These are phyloP conservation scores for Eimeria brunetti DNA, from an alignment of 169 alveolate genomes.

Conservation along the genomic window DNA sequence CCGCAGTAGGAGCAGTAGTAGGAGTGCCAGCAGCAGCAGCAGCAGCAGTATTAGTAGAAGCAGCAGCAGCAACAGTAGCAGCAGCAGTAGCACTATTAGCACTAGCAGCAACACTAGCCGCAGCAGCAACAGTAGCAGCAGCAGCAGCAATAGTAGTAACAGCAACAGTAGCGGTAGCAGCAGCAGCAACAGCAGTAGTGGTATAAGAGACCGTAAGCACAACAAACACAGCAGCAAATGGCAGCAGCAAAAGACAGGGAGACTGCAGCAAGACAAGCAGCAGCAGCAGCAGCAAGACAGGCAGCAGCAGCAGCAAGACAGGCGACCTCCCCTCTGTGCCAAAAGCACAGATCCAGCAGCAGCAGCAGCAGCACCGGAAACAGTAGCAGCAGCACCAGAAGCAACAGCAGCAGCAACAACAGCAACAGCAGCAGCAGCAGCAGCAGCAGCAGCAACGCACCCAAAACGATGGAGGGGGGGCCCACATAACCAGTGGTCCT, in stretches of 20 bases:
- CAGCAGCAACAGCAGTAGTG: no score
- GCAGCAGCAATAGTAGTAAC: not conserved
- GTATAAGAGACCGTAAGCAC: not conserved
- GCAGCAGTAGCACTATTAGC: not conserved
- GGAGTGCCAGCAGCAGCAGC: constrained; percentile 23
- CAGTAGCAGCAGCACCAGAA: no score
- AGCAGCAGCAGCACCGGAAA: no score
- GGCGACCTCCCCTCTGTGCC: no score
- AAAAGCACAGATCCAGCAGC: no score
- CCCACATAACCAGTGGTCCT: constrained; percentile 22
- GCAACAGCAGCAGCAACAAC: not conserved
- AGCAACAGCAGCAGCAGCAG: not conserved
- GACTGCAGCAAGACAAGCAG: no score
- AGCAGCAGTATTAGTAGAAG: not conserved
- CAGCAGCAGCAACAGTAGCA: not conserved
- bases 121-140: not conserved
- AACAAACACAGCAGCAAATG: not conserved
- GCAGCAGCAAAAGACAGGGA: constrained; percentile 2
- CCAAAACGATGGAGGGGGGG: constrained; percentile 7
- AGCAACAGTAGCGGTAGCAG: not conserved
- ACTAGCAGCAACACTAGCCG: not conserved
- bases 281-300: no score
- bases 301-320: no score
- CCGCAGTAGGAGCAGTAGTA: not conserved
- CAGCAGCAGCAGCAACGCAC: no score